Conservation (phyloP, 495 filamentous ascomycete genomes). For the Hypoxylon lienhwacheense region DNA sequence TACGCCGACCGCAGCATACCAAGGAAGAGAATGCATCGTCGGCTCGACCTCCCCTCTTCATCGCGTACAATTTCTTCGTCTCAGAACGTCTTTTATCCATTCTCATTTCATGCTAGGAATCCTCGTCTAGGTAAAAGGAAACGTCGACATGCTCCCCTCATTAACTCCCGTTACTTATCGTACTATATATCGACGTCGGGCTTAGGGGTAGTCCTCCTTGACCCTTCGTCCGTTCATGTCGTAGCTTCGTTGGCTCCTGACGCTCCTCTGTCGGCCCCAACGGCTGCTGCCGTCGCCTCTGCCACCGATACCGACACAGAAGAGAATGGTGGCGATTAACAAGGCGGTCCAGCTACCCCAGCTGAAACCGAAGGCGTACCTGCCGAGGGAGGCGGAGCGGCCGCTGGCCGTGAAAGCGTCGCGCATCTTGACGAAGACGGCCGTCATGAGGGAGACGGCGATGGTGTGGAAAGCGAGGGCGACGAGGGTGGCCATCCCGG, state of each 20-base stretch:
- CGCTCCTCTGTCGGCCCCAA: conserved; percentile 42
- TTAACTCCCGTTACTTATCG: not conserved
- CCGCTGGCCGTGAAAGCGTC: conserved; percentile 63
- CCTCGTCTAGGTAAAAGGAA: no score
- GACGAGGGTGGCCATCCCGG: conserved; percentile 40
- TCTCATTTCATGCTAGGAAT: no score
- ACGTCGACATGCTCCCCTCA: no score
- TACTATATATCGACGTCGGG: not conserved
- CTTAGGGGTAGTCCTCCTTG: conserved; percentile 67
- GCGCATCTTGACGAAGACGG: conserved; percentile 71
- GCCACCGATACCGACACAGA: conserved; percentile 59
- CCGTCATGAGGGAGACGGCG: conserved; percentile 58
- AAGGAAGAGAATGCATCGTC: no score
- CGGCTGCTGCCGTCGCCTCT: conserved; percentile 7
- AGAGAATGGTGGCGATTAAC: conserved; percentile 69
- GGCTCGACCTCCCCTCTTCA: no score
- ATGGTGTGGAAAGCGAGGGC: conserved; percentile 51
- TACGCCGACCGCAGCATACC: no score
- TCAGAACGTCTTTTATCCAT: no score
- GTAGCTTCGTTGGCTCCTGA: conserved; percentile 44
- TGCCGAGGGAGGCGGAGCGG: conserved; percentile 63
- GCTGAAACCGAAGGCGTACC: conserved; percentile 80
- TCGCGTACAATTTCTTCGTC: no score
- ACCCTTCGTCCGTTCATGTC: conserved; percentile 56
- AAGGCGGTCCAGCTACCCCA: conserved; percentile 76